Base-by-base conservation (phyloP, 371 early-diverging fungal genomes). In the Actinomucor elegans region DNA sequence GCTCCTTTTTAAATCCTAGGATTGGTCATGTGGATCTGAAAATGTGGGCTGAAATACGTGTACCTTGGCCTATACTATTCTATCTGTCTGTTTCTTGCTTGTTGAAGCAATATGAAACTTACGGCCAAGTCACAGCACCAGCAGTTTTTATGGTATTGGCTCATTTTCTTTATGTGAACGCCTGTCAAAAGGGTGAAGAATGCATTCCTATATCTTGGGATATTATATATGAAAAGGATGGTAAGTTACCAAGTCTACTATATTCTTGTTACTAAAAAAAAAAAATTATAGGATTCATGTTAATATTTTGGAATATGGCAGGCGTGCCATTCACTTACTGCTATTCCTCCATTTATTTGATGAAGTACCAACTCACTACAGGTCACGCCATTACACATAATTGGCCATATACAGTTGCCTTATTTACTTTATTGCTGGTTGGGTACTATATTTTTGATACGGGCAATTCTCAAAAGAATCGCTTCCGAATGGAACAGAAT, bases 391-490 rank as follows among this genome's bases (percentile, higher is more conserved):
- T 77, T 37, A 64, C 69, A 11, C 77, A 80, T 53, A 67, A 65
- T 31, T 53, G 43, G 42, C 54, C 63, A 14, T 80, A 66, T 53
- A 80, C 75, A 5, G 6, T n/a, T n/a, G 26, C 26, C 5, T 3
- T 52, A 7, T 42, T 34, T 23, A 17, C 43, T 15, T 0, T 52
- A 17, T 17, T 42, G 0, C 44, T 81, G n/a, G 26, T 40, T 21
- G 76, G 57, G 5, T 82, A 82, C 50, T 80, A 77, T 50, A 61
- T 82, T 26, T 82, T 79, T 50, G 80, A 79, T 36, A 81, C 80
- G 8, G 83, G 88, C 62, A 94, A 94, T 66, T 80, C 81, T 20
- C 83, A 94, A 75, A 94, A 94, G 81, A 89, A 94, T 67, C 79
- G 78, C 5, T 94, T 94, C 82, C 77, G 91, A 45, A 90, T 85